Evolutionary conservation across 2,329 filamentous ascomycete species (phyloP).

Genomic region (Pleomassaria siparia): DNA sequence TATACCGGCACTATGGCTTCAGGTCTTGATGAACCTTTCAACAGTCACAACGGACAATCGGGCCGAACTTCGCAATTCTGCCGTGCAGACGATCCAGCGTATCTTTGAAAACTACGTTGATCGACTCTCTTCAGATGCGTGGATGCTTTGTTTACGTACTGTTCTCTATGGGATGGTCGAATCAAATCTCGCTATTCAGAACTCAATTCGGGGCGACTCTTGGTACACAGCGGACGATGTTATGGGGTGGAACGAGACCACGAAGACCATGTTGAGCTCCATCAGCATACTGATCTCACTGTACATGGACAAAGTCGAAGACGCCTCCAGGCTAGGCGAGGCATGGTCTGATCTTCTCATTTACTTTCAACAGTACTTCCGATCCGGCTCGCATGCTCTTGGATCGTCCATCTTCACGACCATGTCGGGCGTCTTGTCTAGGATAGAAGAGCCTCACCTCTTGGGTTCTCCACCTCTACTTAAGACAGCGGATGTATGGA

Average conservation of each 20-base stretch:
- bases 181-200: conserved; percentile 53
- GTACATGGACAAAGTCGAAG: conserved; percentile 72
- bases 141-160: conserved; percentile 78
- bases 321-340: conserved; percentile 65
- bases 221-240: conserved; percentile 21
- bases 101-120: conserved; percentile 93
- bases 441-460: conserved; percentile 20
- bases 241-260: conserved; percentile 44
- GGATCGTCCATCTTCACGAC: conserved; percentile 47
- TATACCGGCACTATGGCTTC: conserved; percentile 75
- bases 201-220: conserved; percentile 15
- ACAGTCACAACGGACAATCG: conserved; percentile 71
- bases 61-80: conserved; percentile 78
- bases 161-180: conserved; percentile 79
- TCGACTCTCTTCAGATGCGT: conserved; percentile 73
- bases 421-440: conserved; percentile 43
- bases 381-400: conserved; percentile 42
- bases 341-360: conserved; percentile 76
- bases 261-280: conserved; percentile 40
- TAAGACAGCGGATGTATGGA: conserved; percentile 40
- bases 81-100: conserved; percentile 84
- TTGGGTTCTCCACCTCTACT: conserved; percentile 29
- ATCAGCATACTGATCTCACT: conserved; percentile 64
- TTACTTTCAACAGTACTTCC: conserved; percentile 61
- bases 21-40: conserved; percentile 70